phyloP scores from a whole-genome alignment of 257 asterid genomes.

The Striga asiatica region DNA sequence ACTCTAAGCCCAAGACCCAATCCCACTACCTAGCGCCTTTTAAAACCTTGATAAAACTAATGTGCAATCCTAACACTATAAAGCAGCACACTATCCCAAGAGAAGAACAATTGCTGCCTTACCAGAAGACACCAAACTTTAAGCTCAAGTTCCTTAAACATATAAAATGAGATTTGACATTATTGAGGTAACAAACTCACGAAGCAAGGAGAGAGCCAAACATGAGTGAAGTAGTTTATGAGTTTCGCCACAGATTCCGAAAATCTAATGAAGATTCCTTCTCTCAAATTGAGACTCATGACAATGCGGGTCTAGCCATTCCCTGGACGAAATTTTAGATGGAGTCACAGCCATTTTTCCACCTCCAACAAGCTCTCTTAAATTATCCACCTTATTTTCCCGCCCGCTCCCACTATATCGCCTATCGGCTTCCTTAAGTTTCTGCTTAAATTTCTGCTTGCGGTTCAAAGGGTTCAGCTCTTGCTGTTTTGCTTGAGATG shows the following conservation, averaged over 20 bases:
- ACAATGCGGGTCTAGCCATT: constrained; percentile 96
- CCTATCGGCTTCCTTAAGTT: constrained; percentile 70
- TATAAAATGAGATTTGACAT: not conserved
- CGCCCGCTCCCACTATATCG: constrained; percentile 49
- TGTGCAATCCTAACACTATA: no score
- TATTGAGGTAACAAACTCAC: not conserved
- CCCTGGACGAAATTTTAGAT: constrained; percentile 48
- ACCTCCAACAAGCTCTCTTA: constrained; percentile 77
- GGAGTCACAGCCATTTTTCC: constrained; percentile 35
- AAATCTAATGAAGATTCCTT: not conserved
- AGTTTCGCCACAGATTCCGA: not conserved
- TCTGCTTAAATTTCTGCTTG: constrained; percentile 70
- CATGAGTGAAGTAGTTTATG: not conserved
- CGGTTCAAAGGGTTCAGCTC: constrained; percentile 44
- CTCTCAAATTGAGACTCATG: constrained; percentile 35
- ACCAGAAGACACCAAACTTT: no score
- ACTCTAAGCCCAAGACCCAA: no score
- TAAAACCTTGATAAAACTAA: no score
- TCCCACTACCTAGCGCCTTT: no score
- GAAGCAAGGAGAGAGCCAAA: not conserved
- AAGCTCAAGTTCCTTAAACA: not conserved
- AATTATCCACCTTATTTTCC: constrained; percentile 66
- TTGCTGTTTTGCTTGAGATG: constrained; percentile 59
- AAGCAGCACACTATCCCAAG: no score
- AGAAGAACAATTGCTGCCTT: no score